Evolutionary conservation across 2,329 filamentous ascomycete genomes (phyloP).

Genomic region (Penicillium sp.): DNA sequence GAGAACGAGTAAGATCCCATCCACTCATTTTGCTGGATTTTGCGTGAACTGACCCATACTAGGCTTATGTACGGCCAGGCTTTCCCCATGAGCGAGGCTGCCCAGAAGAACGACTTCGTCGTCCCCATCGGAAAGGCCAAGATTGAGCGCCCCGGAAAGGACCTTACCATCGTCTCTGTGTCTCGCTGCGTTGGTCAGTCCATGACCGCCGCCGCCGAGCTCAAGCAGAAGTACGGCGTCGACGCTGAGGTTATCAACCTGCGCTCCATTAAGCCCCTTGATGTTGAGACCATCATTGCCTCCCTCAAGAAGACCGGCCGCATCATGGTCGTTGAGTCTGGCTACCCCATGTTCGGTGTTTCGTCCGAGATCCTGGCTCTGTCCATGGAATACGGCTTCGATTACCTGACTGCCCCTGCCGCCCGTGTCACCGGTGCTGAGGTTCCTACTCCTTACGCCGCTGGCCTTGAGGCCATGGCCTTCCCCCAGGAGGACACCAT

Average conservation of each 20-base stretch:
- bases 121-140: slow-evolving; percentile 98
- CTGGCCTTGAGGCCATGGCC: slow-evolving; percentile 87
- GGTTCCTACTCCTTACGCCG: slow-evolving; percentile 92
- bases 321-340: slow-evolving; percentile 88
- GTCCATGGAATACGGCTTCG: slow-evolving; percentile 96
- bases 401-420: slow-evolving; percentile 92
- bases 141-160: slow-evolving; percentile 93
- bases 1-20: slow-evolving; percentile 68
- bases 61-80: slow-evolving; percentile 81
- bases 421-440: slow-evolving; percentile 91
- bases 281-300: slow-evolving; percentile 91
- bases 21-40: background rate
- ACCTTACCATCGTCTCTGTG: slow-evolving; percentile 90
- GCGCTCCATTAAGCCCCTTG: slow-evolving; percentile 93
- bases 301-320: slow-evolving; percentile 98
- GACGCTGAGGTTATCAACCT: slow-evolving; percentile 98
- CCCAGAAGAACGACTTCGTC: slow-evolving; percentile 94
- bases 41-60: slow-evolving; percentile 2
- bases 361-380: slow-evolving; percentile 88
- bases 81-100: slow-evolving; percentile 97
- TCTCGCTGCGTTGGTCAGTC: slow-evolving; percentile 95
- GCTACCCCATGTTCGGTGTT: slow-evolving; percentile 93
- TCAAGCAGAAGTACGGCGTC: slow-evolving; percentile 95
- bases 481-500: slow-evolving; percentile 92
- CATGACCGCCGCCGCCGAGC: slow-evolving; percentile 78